These are phyloP conservation scores for Microthyrium microscopicum DNA, from an alignment of 2,329 filamentous ascomycete species.

Conservation along the genomic window DNA sequence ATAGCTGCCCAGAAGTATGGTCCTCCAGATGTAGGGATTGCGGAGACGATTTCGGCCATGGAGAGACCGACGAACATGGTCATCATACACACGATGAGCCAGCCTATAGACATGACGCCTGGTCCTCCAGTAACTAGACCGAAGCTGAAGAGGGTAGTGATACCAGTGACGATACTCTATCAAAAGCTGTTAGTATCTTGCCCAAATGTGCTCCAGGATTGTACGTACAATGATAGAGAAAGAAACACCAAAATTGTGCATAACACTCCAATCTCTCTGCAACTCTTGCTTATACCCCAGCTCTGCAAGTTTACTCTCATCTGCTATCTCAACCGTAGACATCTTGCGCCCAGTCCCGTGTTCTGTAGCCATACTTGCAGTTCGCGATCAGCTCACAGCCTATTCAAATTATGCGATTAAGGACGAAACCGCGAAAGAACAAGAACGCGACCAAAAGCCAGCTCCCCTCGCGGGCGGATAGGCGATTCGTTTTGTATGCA, in stretches of 20 bases:
- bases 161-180: conserved; percentile 41
- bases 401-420: too few species aligned
- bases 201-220: conserved; percentile 16
- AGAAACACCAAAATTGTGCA: conserved; percentile 45
- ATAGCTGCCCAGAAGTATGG: conserved; percentile 46
- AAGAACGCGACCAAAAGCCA: too few species aligned
- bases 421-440: too few species aligned
- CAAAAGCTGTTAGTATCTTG: conserved; percentile 15
- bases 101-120: conserved; percentile 38
- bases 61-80: conserved; percentile 36
- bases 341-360: conserved; percentile 1
- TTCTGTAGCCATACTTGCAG: too few species aligned
- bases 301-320: conserved; percentile 36
- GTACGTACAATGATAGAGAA: conserved; percentile 47
- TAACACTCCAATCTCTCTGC: conserved; percentile 38
- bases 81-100: conserved; percentile 39
- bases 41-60: conserved; percentile 44
- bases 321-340: too few species aligned
- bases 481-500: too few species aligned
- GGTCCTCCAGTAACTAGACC: conserved; percentile 39
- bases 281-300: conserved; percentile 45
- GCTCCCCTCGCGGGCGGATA: too few species aligned
- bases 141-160: conserved; percentile 41
- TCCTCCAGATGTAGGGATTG: conserved; percentile 40
- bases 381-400: too few species aligned